Evolutionary conservation across 768 basidiomycete genomes (phyloP).

Genomic region (Multifurca ochricompacta): DNA sequence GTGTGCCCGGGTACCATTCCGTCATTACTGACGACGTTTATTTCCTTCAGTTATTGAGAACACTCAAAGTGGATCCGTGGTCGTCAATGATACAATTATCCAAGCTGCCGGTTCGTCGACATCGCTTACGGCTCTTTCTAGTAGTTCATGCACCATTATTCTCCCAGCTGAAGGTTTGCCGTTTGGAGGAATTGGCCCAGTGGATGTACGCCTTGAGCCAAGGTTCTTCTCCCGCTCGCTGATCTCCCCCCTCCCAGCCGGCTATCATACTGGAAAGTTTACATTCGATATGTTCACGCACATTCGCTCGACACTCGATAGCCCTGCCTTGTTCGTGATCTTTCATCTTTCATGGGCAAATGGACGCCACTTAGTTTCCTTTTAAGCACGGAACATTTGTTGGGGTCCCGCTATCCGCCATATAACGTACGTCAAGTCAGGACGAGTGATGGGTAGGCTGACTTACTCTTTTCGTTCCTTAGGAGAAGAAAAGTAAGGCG

Average conservation of each 20-base stretch:
- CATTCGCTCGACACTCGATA: slow-evolving; percentile 45
- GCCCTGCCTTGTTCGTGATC: slow-evolving; percentile 31
- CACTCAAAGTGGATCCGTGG: slow-evolving; percentile 62
- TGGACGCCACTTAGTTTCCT: background rate
- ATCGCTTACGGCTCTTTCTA: background rate
- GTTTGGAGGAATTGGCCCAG: slow-evolving; percentile 69
- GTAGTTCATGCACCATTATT: background rate
- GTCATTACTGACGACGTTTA: too few species aligned
- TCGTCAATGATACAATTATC: slow-evolving; percentile 66
- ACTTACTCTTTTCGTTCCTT: background rate
- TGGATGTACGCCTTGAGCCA: slow-evolving; percentile 45
- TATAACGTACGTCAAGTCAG: slow-evolving; percentile 27
- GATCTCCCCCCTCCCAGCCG: slow-evolving; percentile 34
- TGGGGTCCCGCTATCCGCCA: slow-evolving; percentile 33
- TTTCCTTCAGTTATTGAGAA: slow-evolving; percentile 47
- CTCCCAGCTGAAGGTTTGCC: slow-evolving; percentile 51
- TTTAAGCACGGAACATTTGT: slow-evolving; percentile 28
- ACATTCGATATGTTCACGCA: slow-evolving; percentile 77
- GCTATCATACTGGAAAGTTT: slow-evolving; percentile 65
- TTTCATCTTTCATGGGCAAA: background rate
- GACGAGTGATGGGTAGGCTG: background rate
- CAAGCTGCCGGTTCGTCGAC: slow-evolving; percentile 44
- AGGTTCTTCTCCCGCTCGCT: slow-evolving; percentile 3
- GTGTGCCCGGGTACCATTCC: slow-evolving; percentile 28
- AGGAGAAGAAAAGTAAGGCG: slow-evolving; percentile 25